Base-by-base conservation (phyloP, 805 yeast species). In the Yamadazyma sp. region DNA sequence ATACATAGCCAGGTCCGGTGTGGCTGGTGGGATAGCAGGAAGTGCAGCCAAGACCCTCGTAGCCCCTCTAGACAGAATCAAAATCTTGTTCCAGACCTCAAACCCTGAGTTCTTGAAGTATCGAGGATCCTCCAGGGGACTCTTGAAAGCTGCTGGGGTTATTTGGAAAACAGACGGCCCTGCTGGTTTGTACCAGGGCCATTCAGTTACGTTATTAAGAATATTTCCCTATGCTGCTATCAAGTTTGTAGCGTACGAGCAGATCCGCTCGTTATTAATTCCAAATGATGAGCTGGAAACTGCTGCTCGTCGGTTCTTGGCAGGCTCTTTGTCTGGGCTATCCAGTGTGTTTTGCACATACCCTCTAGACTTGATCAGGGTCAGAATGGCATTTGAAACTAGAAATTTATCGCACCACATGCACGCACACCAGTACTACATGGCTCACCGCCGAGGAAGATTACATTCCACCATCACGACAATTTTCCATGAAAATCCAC, bases 161-260 rank as follows among this genome's bases (percentile, higher is more conserved):
- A 90, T 93, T 17, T 78, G 78, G 64, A 39, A 49, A 6, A 70
- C 65, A 35, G 93, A 88, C 57, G 98, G 98, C 12, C 32, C 80
- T 1, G 45, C 65, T 28, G 99, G 99, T 1, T 75, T 93, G 38
- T 91, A 80, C 57, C 96, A 91, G 53, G 99, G 99, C 27, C 99
- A 93, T 59, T 86, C 95, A 4, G 96, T 95, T 1, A 93, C 99
- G 0, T 65, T 93, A 35, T 60, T 90, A 28, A 72, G 99, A 45
- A 87, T 93, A 3, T 91, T 93, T 59, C 99, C 99, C 1, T 93
- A 93, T 59, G 97, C 99, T 3, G 96, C 96, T 8, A 85, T 93
- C 53, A 93, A 93, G 59, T 93, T 91, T 60, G 96, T 93, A 11
- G 90, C 95, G 7, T 93, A 93, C 60, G 99, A 93, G 62, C 98